Base-by-base conservation (phyloP, 805 yeast genomes). In the Komagataella ulmi region DNA sequence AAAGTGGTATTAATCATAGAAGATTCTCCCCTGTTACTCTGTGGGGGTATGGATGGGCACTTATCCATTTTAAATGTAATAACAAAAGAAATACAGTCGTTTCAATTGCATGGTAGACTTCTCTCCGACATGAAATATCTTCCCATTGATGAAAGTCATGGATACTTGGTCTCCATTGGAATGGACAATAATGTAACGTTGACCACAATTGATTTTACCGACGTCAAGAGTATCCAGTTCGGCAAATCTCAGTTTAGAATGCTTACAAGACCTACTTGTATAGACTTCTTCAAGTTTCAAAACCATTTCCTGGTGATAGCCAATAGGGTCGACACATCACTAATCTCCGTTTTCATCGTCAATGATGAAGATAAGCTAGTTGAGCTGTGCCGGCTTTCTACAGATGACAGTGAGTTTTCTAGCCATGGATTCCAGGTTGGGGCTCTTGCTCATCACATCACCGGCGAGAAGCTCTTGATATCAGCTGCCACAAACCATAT, bases 401-500 rank as follows among this genome's bases (percentile, higher is more conserved):
- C 85, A 48, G 85, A 83, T 62, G 89, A 81, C 61, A 83, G 93
- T 0, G 85, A 84, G 58, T 86, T 84, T 56, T 73, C 83, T 6
- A 74, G 79, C 18, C 75, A 78, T 57, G 74, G 81, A 0, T 86
- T 86, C 62, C 74, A 81, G 17, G 83, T 86, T 12, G 71, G 77
- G 72, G 57, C 66, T 7, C 64, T 79, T 6, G 54, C 69, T 0
- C 62, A 64, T 4, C 51, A 56, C 1, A 45, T 48, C 23, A 24
- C n/a, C 14, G 44, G 40, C 2, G 55, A 57, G 1, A 68, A 70
- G 0, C 40, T 30, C 6, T 55, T 71, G 21, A 59, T 84, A 14
- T 80, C 83, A 0, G 74, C 85, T 6, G 88, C 81, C 0, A 88
- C 96, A 0, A 81, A 89, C 1, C 91, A 87, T 58, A 74, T 77